A percentile compares a stretch with the other conserved stretches of the same genome.
These are phyloP conservation scores for Daedalea quercina DNA, from an alignment of 768 basidiomycete species.

Conservation along the genomic window DNA sequence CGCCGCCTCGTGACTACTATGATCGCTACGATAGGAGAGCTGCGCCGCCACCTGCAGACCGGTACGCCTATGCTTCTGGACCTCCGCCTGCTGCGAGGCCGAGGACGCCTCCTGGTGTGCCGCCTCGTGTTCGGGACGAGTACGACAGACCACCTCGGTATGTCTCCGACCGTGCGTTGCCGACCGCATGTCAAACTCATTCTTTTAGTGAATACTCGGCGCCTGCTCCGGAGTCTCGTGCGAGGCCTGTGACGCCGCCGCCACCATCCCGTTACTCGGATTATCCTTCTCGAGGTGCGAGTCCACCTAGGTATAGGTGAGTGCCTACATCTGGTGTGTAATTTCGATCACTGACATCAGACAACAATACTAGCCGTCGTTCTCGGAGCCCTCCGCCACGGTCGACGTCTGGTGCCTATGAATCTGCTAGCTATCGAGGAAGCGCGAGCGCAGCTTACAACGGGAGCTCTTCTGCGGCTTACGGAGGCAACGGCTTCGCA, in stretches of 20 bases:
- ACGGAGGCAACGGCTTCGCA: conserved; percentile 45
- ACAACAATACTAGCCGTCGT: conserved; percentile 60
- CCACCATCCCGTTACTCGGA: conserved; percentile 27
- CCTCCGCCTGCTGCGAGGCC: conserved; percentile 42
- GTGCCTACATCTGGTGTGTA: neutral
- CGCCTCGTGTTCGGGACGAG: conserved; percentile 55
- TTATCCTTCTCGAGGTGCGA: conserved; percentile 39
- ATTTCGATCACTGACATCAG: too few relatives aligned
- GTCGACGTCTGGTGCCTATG: conserved; percentile 39
- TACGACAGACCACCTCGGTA: conserved; percentile 60
- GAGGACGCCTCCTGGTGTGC: conserved; percentile 48
- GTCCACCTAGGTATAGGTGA: conserved; percentile 32
- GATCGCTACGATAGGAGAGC: conserved; percentile 55
- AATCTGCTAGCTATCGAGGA: conserved; percentile 37
- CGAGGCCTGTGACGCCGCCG: conserved; percentile 44
- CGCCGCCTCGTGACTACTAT: conserved; percentile 38
- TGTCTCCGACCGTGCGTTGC: conserved; percentile 11
- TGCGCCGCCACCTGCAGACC: conserved; percentile 36
- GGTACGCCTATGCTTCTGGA: conserved; percentile 32
- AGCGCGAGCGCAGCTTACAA: conserved; percentile 18
- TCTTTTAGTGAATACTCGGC: conserved; percentile 48
- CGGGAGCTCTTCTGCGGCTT: conserved; percentile 25
- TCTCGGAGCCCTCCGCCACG: conserved; percentile 64
- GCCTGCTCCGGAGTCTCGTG: conserved; percentile 44
- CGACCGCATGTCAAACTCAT: conserved; percentile 1